These are phyloP conservation scores for Hygrocybe punicea DNA, from an alignment of 768 basidiomycete species.

Conservation along the genomic window DNA sequence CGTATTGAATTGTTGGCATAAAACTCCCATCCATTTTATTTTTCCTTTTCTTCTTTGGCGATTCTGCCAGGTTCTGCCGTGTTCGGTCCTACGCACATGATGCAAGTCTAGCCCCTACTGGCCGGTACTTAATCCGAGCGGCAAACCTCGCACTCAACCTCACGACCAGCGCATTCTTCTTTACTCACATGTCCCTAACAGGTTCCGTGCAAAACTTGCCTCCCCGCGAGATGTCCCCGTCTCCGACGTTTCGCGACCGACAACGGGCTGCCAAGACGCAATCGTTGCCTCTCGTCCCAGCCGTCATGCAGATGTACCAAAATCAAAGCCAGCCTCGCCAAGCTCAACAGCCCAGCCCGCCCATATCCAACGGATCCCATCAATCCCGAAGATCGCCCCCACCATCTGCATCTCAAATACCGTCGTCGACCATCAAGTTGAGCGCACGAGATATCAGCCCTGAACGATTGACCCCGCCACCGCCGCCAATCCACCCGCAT, in stretches of 20 bases:
- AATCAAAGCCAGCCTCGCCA: conserved; percentile 36
- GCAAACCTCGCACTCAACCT: conserved; percentile 5
- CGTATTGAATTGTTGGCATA: background rate
- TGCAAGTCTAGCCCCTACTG: background rate
- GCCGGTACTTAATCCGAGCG: conserved; percentile 1
- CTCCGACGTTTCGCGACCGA: conserved; percentile 46
- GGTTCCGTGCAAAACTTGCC: conserved; percentile 43
- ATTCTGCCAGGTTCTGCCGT: background rate
- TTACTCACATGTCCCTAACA: conserved; percentile 15
- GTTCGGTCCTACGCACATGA: background rate
- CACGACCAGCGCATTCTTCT: conserved; percentile 9
- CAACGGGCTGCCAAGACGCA: conserved; percentile 56
- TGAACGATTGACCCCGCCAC: conserved; percentile 30
- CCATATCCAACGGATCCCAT: conserved; percentile 38
- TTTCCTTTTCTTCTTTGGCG: conserved; percentile 12
- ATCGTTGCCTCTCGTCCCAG: conserved; percentile 61
- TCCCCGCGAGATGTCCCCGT: conserved; percentile 47
- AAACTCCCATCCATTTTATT: background rate
- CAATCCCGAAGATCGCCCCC: conserved; percentile 37
- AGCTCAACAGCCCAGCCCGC: conserved; percentile 45
- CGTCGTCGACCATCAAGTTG: conserved; percentile 46
- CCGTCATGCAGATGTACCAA: conserved; percentile 52
- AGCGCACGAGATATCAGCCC: conserved; percentile 11
- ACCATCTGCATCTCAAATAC: conserved; percentile 31
- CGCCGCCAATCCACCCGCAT: conserved; percentile 31